Conservation (phyloP, 2,329 filamentous ascomycete genomes). For the Penicillium sp. region DNA sequence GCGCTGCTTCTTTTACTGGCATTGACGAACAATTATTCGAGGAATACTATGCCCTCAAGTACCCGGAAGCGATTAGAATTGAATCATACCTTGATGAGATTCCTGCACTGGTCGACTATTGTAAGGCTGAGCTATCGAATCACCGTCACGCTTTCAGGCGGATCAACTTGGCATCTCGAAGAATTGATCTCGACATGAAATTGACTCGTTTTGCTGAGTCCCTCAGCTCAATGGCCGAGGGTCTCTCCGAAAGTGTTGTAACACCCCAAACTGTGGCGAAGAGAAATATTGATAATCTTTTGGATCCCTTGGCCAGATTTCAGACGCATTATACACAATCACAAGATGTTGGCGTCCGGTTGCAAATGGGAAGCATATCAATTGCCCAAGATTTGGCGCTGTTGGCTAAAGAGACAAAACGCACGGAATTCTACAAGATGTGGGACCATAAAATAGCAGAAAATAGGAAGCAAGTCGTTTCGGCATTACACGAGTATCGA, state of each 20-base stretch:
- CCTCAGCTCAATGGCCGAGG: neutral
- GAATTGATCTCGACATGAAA: constrained; percentile 4
- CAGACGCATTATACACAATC: constrained; percentile 12
- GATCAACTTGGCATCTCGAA: constrained; percentile 1
- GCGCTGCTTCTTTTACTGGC: neutral
- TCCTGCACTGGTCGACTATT: neutral
- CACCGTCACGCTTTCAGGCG: constrained; percentile 1
- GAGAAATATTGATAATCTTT: constrained; percentile 18
- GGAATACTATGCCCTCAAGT: constrained; percentile 2
- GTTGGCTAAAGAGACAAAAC: neutral
- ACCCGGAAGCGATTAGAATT: neutral
- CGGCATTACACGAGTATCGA: constrained; percentile 3
- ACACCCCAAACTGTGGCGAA: constrained; percentile 18
- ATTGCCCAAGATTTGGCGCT: neutral
- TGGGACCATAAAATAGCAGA: neutral
- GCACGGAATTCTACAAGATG: neutral
- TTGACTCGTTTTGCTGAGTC: neutral
- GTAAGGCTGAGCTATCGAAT: neutral
- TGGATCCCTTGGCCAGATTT: constrained; percentile 4
- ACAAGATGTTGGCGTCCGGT: neutral
- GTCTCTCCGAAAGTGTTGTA: constrained; percentile 16
- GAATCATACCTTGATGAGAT: neutral
- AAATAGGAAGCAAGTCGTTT: neutral
- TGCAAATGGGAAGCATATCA: neutral
- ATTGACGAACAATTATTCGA: constrained; percentile 1